These are phyloP conservation scores for Amanita rubescens DNA, from an alignment of 768 basidiomycete genomes.

Conservation along the genomic window DNA sequence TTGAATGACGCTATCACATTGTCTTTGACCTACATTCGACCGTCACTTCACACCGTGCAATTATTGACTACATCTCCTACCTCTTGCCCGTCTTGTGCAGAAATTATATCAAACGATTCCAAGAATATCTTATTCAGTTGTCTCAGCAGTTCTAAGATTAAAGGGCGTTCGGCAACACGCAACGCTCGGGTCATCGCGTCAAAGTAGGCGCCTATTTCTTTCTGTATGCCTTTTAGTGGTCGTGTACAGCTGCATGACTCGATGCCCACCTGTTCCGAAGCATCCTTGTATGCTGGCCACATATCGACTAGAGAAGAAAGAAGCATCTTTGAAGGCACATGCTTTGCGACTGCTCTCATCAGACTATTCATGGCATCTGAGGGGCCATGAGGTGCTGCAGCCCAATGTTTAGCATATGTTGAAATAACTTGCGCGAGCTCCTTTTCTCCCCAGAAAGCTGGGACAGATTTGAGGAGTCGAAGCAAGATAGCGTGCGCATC, in stretches of 20 bases:
- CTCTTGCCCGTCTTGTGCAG: constrained; percentile 26
- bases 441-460: constrained; percentile 68
- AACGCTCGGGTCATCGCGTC: constrained; percentile 58
- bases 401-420: constrained; percentile 44
- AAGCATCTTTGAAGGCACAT: constrained; percentile 56
- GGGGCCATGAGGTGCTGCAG: constrained; percentile 24
- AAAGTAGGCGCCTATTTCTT: constrained; percentile 50
- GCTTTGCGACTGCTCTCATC: constrained; percentile 63
- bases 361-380: constrained; percentile 34
- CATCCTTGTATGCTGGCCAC: constrained; percentile 37
- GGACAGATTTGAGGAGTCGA: constrained; percentile 65
- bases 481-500: constrained; percentile 47
- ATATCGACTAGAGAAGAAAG: constrained; percentile 55
- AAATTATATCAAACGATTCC: constrained; percentile 57
- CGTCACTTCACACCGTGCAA: not conserved
- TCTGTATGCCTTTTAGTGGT: constrained; percentile 15
- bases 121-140: constrained; percentile 72
- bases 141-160: constrained; percentile 60
- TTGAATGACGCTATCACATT: constrained; percentile 66
- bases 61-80: constrained; percentile 5
- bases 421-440: constrained; percentile 52
- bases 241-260: too few relatives aligned
- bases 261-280: constrained; percentile 29
- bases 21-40: constrained; percentile 38
- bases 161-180: constrained; percentile 53